A percentile compares a stretch with the other conserved stretches of the same genome.
phyloP scores from a whole-genome alignment of 495 filamentous ascomycete species.

The Chaetomium cochliodes region DNA sequence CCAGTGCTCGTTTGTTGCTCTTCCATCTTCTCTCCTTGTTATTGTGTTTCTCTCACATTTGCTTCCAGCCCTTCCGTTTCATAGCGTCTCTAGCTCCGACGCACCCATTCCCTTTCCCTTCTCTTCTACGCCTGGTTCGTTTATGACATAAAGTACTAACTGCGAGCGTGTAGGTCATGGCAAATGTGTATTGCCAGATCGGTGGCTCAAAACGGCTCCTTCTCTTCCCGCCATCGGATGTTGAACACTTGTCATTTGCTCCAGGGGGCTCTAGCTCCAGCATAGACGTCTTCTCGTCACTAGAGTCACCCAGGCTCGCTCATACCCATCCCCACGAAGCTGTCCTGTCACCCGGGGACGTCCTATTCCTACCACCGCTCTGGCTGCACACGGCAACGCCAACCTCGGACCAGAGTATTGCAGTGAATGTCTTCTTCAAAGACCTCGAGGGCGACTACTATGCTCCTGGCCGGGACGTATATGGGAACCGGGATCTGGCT shows the following conservation, averaged over 20 bases:
- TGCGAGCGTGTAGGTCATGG: conserved; percentile 62
- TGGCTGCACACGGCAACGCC: conserved; percentile 82
- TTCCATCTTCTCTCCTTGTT: too few species aligned
- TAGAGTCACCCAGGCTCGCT: conserved; percentile 41
- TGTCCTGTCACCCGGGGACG: conserved; percentile 64
- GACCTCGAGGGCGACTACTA: conserved; percentile 63
- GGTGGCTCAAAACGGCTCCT: conserved; percentile 67
- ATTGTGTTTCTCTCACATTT: background rate
- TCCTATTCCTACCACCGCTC: conserved; percentile 76
- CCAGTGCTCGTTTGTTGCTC: too few species aligned
- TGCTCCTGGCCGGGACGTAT: conserved; percentile 75
- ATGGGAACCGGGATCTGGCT: conserved; percentile 81
- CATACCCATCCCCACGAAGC: conserved; percentile 66
- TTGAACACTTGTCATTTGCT: conserved; percentile 64
- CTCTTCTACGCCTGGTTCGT: too few species aligned
- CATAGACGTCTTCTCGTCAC: conserved; percentile 60
- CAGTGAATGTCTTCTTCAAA: conserved; percentile 83
- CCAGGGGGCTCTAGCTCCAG: conserved; percentile 79
- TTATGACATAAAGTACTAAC: background rate
- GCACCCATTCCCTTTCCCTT: too few species aligned
- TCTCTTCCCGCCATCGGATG: conserved; percentile 76
- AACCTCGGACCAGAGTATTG: conserved; percentile 61
- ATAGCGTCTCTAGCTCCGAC: too few species aligned
- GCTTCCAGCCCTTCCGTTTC: background rate
- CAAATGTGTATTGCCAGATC: conserved; percentile 83